A percentile compares a stretch with the other conserved stretches of the same genome.
Evolutionary conservation across 805 yeast genomes (phyloP).

Genomic region (Metschnikowia lochheadii): DNA sequence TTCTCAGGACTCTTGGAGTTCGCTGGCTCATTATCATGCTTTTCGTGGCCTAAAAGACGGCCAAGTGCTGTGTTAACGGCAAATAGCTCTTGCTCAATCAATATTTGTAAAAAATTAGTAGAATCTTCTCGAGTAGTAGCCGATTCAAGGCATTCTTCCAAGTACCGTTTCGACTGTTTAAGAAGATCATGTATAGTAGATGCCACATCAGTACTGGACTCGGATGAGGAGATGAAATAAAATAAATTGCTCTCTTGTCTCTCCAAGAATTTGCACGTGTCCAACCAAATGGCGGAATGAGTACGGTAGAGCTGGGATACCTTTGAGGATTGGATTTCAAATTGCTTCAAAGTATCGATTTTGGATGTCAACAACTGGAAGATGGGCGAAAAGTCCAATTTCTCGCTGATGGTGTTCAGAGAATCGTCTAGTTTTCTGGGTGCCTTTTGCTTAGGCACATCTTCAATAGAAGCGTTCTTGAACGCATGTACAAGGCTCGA

Average conservation of each 20-base stretch:
- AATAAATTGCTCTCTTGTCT: conserved; percentile 26
- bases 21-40: background rate
- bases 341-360: conserved; percentile 25
- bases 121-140: background rate
- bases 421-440: conserved; percentile 26
- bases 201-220: background rate
- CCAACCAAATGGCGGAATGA: conserved; percentile 27
- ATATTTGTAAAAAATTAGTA: conserved; percentile 1
- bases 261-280: conserved; percentile 19
- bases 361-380: conserved; percentile 26
- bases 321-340: conserved; percentile 22
- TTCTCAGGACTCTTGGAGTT: background rate
- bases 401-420: conserved; percentile 30
- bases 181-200: conserved; percentile 3
- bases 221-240: conserved; percentile 4
- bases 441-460: background rate
- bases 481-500: conserved; percentile 5
- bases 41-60: background rate
- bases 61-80: conserved; percentile 11
- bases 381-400: conserved; percentile 34
- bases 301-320: conserved; percentile 28
- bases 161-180: background rate
- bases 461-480: background rate
- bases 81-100: conserved; percentile 7
- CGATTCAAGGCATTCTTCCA: background rate